A percentile compares a stretch with the other conserved stretches of the same genome.
Evolutionary conservation across 2,329 filamentous ascomycete genomes (phyloP).

Genomic region (Camptophora hylomeconis): DNA sequence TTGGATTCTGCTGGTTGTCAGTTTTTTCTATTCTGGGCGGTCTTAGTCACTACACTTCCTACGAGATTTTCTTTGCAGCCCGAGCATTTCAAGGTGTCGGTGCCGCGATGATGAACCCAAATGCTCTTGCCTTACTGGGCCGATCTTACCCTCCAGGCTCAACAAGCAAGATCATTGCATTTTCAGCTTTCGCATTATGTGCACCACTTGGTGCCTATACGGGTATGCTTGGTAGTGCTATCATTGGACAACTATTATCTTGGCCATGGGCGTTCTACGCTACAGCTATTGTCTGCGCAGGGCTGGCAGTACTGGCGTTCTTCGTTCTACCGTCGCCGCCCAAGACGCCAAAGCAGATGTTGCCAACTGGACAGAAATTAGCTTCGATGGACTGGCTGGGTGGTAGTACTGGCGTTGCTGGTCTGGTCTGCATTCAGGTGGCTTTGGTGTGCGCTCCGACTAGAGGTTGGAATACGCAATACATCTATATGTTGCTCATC

Average conservation of each 20-base stretch:
- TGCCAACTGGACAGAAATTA: constrained; percentile 19
- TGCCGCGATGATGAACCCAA: constrained; percentile 47
- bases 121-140: constrained; percentile 47
- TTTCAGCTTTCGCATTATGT: constrained; percentile 32
- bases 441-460: constrained; percentile 48
- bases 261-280: constrained; percentile 36
- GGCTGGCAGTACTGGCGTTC: constrained; percentile 21
- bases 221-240: constrained; percentile 18
- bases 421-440: constrained; percentile 48
- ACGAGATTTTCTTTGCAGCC: constrained; percentile 23
- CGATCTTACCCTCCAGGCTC: constrained; percentile 38
- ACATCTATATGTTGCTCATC: constrained; percentile 37
- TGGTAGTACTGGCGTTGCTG: constrained; percentile 32
- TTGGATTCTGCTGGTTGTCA: constrained; percentile 28
- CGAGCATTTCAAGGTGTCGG: constrained; percentile 35
- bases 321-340: constrained; percentile 24
- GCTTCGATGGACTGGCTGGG: constrained; percentile 23
- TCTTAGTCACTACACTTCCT: constrained; percentile 23
- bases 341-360: constrained; percentile 14
- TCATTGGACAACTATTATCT: constrained; percentile 22
- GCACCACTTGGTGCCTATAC: constrained; percentile 30
- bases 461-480: constrained; percentile 41
- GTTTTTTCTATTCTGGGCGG: constrained; percentile 29
- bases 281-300: constrained; percentile 24
- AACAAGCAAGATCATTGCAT: constrained; percentile 42